Percentiles rank a stretch among this genome's conserved stretches.
These are phyloP conservation scores for Strobilomyces dryophilus DNA, from an alignment of 768 basidiomycete genomes.

Conservation along the genomic window DNA sequence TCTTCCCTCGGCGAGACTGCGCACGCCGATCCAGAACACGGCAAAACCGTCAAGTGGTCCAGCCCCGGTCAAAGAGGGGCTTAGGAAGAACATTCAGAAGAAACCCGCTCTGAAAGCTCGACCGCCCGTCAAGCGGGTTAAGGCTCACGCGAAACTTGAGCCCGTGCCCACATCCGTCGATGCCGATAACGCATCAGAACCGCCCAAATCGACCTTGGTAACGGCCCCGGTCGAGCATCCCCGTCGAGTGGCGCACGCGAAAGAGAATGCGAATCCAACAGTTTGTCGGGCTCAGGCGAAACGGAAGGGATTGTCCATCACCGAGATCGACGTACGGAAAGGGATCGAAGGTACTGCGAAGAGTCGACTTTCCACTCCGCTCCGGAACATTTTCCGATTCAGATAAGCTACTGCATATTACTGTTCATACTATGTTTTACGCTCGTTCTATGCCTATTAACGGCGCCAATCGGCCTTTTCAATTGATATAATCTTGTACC, in stretches of 20 bases:
- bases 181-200: background rate
- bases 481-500: background rate
- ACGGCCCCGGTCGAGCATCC: constrained; percentile 12
- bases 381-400: constrained; percentile 32
- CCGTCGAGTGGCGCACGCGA: constrained; percentile 9
- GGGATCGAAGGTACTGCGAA: constrained; percentile 25
- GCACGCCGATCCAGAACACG: constrained; percentile 7
- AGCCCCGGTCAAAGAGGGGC: background rate
- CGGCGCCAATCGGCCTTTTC: background rate
- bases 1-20: constrained; percentile 6
- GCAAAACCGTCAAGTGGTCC: background rate
- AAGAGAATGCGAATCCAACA: constrained; percentile 12
- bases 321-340: constrained; percentile 19
- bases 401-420: constrained; percentile 12
- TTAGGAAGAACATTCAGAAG: constrained; percentile 6
- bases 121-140: constrained; percentile 13
- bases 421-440: background rate
- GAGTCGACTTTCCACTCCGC: constrained; percentile 24
- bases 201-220: constrained; percentile 3
- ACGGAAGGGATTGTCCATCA: constrained; percentile 8
- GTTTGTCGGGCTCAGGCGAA: constrained; percentile 9
- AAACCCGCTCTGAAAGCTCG: constrained; percentile 11
- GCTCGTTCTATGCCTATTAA: constrained; percentile 4
- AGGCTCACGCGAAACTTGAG: constrained; percentile 5
- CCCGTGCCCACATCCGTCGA: background rate